A percentile compares a stretch with the other conserved stretches of the same genome.
Conservation (phyloP, 257 asterid species). For the Haberlea rhodopensis region DNA sequence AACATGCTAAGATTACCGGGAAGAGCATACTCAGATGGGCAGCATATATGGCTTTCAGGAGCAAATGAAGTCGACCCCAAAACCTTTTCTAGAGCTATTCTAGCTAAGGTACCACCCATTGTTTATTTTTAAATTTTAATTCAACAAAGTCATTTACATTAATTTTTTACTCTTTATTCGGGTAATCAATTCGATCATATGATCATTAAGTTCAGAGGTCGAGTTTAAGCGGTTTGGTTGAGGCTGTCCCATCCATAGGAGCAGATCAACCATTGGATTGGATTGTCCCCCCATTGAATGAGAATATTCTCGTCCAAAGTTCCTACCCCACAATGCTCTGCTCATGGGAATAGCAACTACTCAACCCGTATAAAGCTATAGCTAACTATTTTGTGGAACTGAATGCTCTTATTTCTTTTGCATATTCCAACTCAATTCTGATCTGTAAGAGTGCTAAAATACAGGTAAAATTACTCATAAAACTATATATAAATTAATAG, state of each 20-base stretch:
- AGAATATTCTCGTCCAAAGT: too few relatives aligned
- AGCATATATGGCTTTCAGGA: conserved; percentile 69
- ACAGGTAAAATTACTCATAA: conserved; percentile 47
- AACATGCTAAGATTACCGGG: conserved; percentile 74
- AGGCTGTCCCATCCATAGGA: too few relatives aligned
- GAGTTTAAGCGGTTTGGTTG: too few relatives aligned
- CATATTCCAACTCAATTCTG: conserved; percentile 6
- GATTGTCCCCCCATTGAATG: too few relatives aligned
- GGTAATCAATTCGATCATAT: too few relatives aligned
- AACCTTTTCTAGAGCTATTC: conserved; percentile 72
- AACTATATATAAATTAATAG: too few relatives aligned
- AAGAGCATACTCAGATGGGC: conserved; percentile 57
- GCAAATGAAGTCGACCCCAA: conserved; percentile 67
- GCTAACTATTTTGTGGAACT: conserved; percentile 2
- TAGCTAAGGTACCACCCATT: conserved; percentile 83
- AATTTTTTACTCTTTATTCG: too few relatives aligned
- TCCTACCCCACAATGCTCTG: too few relatives aligned
- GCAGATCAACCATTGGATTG: too few relatives aligned
- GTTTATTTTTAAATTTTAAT: too few relatives aligned
- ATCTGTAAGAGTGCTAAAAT: conserved; percentile 60
- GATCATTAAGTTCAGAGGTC: neutral
- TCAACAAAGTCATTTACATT: neutral
- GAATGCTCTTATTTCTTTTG: neutral
- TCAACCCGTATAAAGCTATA: too few relatives aligned
- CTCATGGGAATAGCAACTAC: too few relatives aligned